Conservation (phyloP, 345 rosid species). For the Reutealis trisperma region DNA sequence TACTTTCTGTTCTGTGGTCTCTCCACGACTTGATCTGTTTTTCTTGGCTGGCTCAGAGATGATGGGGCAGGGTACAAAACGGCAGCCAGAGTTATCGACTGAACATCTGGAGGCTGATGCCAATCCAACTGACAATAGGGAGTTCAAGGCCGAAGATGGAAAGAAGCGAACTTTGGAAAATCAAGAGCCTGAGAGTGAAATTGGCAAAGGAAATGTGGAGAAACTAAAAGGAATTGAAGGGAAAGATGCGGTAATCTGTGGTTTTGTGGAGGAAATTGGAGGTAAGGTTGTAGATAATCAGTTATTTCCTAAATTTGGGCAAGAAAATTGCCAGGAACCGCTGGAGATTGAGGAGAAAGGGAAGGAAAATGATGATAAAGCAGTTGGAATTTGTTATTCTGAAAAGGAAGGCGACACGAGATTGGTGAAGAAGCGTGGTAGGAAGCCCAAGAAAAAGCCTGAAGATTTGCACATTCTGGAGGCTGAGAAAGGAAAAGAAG, state of each 20-base stretch:
- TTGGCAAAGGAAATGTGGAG: neutral
- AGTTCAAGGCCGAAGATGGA: neutral
- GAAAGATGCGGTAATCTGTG: neutral
- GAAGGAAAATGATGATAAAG: neutral
- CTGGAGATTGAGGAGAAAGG: neutral
- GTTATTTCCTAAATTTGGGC: neutral
- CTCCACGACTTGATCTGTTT: neutral
- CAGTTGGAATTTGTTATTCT: neutral
- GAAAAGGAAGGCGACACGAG: neutral
- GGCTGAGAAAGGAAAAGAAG: neutral
- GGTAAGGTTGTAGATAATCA: neutral
- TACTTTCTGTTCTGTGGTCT: neutral
- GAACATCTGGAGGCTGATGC: neutral
- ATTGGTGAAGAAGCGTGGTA: neutral
- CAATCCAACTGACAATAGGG: neutral
- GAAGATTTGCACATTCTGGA: neutral
- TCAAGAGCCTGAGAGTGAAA: neutral
- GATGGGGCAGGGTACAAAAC: neutral
- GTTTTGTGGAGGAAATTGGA: neutral
- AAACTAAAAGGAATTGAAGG: neutral
- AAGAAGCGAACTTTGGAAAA: neutral
- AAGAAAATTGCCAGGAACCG: neutral
- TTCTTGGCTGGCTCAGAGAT: too few relatives aligned
- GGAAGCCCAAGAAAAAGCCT: neutral
- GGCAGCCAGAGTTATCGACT: neutral